Conservation (phyloP, 1,139 yeast species). For the Suhomyces atakaporum region DNA sequence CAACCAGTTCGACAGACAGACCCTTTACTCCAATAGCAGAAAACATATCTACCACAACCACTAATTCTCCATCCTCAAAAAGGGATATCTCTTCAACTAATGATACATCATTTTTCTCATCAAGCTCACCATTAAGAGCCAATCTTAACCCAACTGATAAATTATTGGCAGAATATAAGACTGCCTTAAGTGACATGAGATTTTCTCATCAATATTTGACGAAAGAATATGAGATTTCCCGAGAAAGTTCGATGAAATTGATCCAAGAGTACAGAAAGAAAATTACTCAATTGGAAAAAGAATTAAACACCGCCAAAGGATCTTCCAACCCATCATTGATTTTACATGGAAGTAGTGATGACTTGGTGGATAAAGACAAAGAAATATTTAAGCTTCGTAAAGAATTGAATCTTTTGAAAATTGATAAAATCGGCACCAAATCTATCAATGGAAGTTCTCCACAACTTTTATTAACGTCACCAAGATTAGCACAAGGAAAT, state of each 20-base stretch:
- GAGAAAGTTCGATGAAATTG: conserved; percentile 48
- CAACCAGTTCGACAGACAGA: conserved; percentile 4
- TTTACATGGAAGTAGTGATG: conserved; percentile 14
- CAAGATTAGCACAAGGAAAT: conserved; percentile 12
- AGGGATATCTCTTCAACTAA: conserved; percentile 11
- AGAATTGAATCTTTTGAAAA: conserved; percentile 48
- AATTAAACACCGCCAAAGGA: conserved; percentile 17
- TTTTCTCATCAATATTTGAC: conserved; percentile 65
- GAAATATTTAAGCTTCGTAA: conserved; percentile 50
- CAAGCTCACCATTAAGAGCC: conserved; percentile 20
- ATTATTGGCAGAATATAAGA: conserved; percentile 45
- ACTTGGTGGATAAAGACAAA: conserved; percentile 39
- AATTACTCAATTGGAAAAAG: conserved; percentile 46
- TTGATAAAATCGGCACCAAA: conserved; percentile 48
- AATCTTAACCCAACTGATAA: conserved; percentile 25
- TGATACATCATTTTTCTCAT: conserved; percentile 32
- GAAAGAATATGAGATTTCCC: conserved; percentile 60
- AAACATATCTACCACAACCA: not conserved
- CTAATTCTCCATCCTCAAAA: conserved; percentile 3
- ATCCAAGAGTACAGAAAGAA: conserved; percentile 53
- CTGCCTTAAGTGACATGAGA: conserved; percentile 61
- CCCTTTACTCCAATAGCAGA: conserved; percentile 5
- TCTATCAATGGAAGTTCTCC: conserved; percentile 12
- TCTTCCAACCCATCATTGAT: conserved; percentile 2
- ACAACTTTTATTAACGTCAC: conserved; percentile 13